phyloP scores from a whole-genome alignment of 2,329 filamentous ascomycete genomes.

The Stemphylium vesicarium region DNA sequence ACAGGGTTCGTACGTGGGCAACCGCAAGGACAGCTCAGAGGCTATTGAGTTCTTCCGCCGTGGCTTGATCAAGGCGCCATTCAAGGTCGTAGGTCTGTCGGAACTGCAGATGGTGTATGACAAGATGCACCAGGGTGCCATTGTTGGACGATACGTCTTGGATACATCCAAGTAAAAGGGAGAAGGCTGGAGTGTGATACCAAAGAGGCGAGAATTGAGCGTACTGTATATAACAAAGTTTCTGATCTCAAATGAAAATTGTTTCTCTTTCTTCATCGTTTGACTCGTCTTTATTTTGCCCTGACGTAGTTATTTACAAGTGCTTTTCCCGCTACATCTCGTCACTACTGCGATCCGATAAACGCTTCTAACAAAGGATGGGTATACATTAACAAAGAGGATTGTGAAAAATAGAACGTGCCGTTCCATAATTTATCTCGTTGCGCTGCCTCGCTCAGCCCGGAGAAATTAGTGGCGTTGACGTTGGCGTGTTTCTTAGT shows the following conservation, averaged over 20 bases:
- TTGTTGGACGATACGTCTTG: conserved; percentile 80
- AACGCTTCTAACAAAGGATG: too few species aligned
- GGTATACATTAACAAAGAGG: too few species aligned
- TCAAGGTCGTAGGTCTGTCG: conserved; percentile 81
- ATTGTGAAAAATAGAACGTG: too few species aligned
- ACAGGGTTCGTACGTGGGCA: conserved; percentile 87
- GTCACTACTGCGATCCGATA: too few species aligned
- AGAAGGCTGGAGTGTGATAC: background rate
- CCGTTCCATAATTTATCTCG: too few species aligned
- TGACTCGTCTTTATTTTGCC: too few species aligned
- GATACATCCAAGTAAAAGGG: conserved; percentile 61
- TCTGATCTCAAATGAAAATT: background rate
- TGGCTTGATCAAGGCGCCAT: conserved; percentile 85
- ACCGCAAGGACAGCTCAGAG: conserved; percentile 85
- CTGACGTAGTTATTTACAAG: too few species aligned
- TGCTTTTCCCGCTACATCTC: too few species aligned
- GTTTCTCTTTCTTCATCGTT: background rate
- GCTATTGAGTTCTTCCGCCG: conserved; percentile 87
- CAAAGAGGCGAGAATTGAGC: background rate
- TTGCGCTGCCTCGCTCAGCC: too few species aligned
- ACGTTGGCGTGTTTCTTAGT: too few species aligned
- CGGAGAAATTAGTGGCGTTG: too few species aligned
- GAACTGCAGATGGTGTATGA: conserved; percentile 83
- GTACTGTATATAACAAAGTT: conserved; percentile 16
- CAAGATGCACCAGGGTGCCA: conserved; percentile 68